Evolutionary conservation across 129 eudicot species (phyloP), one percentile per base, ranked within the genome.

Genomic region (carrot (Daucus carota)): DNA sequence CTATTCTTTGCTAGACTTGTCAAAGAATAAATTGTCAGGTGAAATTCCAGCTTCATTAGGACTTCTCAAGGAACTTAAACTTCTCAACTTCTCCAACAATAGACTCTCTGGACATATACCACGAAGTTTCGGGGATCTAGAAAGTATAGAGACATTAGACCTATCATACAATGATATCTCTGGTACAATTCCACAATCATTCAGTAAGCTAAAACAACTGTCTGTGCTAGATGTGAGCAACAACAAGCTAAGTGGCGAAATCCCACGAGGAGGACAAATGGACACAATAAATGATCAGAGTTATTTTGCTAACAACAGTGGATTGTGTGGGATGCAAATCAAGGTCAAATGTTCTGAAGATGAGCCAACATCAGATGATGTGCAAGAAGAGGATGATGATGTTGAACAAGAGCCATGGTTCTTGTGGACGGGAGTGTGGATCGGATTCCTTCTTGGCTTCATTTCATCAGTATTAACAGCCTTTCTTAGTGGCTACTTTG

Each of bases 321-420:
- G 91, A 22, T 77, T 87, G 42, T 87, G 92, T 29, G 92, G 92
- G 31, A 73, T 87, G 82, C 88, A 82, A 81, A 87, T 87, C 47
- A 76, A 38, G 43, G 28, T 77, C 41, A 48, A 0, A 68, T 87
- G 91, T 57, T 87, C 90, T 0, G 79, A 70, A 36, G 86, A 75
- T 29, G 45, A 60, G 46, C 24, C 74, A 46, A 38, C 81, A 29
- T 32, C 80, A 32, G 47, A 74, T 31, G n/a, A n/a, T n/a, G n/a
- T n/a, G n/a, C n/a, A n/a, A n/a, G n/a, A n/a, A n/a, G n/a, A n/a
- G n/a, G n/a, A n/a, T n/a, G n/a, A n/a, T n/a, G n/a, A n/a, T n/a
- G n/a, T n/a, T n/a, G n/a, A n/a, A n/a, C n/a, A n/a, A n/a, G n/a
- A n/a, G n/a, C n/a, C n/a, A n/a, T n/a, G n/a, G n/a, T n/a, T n/a